Evolutionary conservation across 306 rosid genomes (phyloP).

Genomic region (Alnus glutinosa): DNA sequence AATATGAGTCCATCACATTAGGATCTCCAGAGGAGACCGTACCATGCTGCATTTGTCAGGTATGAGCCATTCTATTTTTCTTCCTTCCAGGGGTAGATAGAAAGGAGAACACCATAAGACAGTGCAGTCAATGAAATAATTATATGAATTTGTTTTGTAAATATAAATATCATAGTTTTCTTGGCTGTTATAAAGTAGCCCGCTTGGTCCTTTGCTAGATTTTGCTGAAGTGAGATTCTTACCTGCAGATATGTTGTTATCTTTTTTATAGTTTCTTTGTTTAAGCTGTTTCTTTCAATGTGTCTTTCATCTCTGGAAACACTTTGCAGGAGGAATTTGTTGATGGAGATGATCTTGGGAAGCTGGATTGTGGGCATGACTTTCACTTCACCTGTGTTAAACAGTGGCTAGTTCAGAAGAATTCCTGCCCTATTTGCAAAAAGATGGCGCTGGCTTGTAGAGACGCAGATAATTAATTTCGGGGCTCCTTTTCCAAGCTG

Average conservation of each 20-base stretch:
- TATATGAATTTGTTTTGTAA: not conserved
- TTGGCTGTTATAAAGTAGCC: not conserved
- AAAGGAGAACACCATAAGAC: not conserved
- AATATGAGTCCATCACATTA: not conserved
- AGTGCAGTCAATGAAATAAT: not conserved
- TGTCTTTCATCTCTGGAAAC: not conserved
- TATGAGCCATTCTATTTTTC: slow-evolving; percentile 8
- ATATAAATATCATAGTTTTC: not conserved
- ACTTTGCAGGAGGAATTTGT: slow-evolving; percentile 37
- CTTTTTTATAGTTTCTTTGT: not conserved
- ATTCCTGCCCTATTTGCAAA: slow-evolving; percentile 43
- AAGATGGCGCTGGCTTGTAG: slow-evolving; percentile 4
- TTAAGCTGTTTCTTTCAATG: not conserved
- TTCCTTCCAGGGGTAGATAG: not conserved
- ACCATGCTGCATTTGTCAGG: slow-evolving; percentile 37
- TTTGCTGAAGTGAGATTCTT: not conserved
- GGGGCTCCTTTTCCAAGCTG: not conserved
- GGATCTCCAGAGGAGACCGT: not conserved
- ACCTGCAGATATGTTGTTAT: not conserved
- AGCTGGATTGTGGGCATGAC: slow-evolving; percentile 34
- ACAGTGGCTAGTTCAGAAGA: slow-evolving; percentile 35
- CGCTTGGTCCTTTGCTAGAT: not conserved
- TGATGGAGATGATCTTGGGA: slow-evolving; percentile 38
- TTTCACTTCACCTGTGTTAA: slow-evolving; percentile 35
- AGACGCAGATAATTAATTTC: not conserved